Conservation (phyloP, 2,329 filamentous ascomycete species). For the Aspergillus ibericus region DNA sequence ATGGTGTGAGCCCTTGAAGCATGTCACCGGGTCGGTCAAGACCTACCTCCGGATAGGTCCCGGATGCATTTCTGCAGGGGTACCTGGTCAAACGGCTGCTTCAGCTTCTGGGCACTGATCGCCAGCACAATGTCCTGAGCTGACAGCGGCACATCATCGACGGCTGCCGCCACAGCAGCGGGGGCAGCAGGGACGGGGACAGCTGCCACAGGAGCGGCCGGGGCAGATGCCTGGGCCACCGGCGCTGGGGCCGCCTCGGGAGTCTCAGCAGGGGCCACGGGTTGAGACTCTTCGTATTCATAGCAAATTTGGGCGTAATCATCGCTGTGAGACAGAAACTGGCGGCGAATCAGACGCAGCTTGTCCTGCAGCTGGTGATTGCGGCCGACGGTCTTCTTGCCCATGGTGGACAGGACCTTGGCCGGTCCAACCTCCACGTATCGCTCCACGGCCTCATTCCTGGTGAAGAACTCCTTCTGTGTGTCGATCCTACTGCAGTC, state of each 20-base stretch:
- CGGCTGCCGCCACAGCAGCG: not conserved
- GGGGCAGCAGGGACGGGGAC: not conserved
- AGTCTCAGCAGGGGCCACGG: not conserved
- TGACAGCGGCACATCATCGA: not conserved
- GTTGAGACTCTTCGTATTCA: not conserved
- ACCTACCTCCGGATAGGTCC: slow-evolving; percentile 3
- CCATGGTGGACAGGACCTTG: slow-evolving; percentile 3
- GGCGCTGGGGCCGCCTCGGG: not conserved
- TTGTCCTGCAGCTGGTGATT: not conserved
- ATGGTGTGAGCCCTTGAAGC: not conserved
- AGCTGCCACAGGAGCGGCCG: not conserved
- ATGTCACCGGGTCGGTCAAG: no score
- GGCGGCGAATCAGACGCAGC: not conserved
- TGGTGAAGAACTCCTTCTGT: not conserved
- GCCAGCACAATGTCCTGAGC: slow-evolving; percentile 1
- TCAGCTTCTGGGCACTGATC: slow-evolving; percentile 4
- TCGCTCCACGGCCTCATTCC: not conserved
- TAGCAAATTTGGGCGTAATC: not conserved
- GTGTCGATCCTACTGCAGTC: slow-evolving; percentile 2
- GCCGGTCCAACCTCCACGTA: slow-evolving; percentile 1
- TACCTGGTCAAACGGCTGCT: slow-evolving; percentile 1
- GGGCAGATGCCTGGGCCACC: not conserved
- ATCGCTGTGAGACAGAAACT: not conserved
- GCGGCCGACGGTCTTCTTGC: slow-evolving; percentile 1
- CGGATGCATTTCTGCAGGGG: not conserved